Evolutionary conservation across 75 land plant genomes (phyloP).

Genomic region (Cunninghamia lanceolata): DNA sequence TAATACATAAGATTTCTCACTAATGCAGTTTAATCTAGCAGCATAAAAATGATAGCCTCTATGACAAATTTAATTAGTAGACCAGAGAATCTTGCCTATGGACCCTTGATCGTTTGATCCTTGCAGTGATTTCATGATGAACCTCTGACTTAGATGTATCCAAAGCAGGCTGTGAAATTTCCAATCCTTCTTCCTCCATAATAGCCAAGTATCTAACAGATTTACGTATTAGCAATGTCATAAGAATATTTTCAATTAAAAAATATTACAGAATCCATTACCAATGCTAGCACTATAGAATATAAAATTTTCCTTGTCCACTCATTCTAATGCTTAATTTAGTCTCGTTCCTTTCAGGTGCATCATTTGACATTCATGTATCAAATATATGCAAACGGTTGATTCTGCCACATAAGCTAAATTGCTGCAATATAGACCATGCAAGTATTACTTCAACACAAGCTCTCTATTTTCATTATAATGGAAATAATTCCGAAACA

Average conservation of each 20-base stretch:
- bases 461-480: neutral
- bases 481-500: neutral
- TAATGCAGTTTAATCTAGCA: neutral
- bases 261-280: neutral
- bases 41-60: neutral
- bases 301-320: neutral
- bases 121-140: conserved; percentile 74
- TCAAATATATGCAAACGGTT: neutral
- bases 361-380: neutral
- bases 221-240: neutral
- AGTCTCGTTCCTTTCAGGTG: neutral
- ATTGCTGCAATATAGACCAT: neutral
- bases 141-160: conserved; percentile 52
- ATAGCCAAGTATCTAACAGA: conserved; percentile 64
- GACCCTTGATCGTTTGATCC: conserved; percentile 29
- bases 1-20: neutral
- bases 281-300: neutral
- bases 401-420: neutral
- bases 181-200: conserved; percentile 75
- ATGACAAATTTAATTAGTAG: neutral
- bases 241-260: neutral
- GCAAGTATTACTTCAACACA: neutral
- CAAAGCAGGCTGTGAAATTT: conserved; percentile 94
- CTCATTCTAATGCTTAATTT: neutral
- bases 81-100: conserved; percentile 52